These are phyloP conservation scores for Coriolopsis trogii DNA, from an alignment of 1,284 basidiomycete species.

Conservation along the genomic window DNA sequence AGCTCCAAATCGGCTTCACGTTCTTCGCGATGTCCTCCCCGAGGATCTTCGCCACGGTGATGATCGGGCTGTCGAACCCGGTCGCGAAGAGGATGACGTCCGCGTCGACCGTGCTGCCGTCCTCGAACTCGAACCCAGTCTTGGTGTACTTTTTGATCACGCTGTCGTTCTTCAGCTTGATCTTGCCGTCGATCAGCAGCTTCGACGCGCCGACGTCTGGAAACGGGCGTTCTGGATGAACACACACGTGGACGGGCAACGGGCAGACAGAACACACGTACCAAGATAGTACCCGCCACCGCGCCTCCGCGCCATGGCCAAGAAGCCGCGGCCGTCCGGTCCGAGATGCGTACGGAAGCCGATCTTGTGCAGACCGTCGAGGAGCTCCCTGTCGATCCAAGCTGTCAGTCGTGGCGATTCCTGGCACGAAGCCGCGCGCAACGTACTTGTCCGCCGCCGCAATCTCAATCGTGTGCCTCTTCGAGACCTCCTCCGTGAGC, in stretches of 20 bases:
- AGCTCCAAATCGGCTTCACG: constrained; percentile 54
- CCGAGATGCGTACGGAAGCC: constrained; percentile 66
- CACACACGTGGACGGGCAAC: background rate
- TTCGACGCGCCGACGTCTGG: constrained; percentile 66
- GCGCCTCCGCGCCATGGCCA: constrained; percentile 41
- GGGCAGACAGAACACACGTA: constrained; percentile 16
- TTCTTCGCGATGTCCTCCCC: constrained; percentile 50
- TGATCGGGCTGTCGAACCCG: constrained; percentile 48
- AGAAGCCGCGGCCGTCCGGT: constrained; percentile 54
- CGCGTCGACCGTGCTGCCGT: constrained; percentile 64
- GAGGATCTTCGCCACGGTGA: constrained; percentile 47
- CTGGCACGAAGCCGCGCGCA: background rate
- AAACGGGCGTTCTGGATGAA: background rate
- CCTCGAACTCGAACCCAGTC: constrained; percentile 61
- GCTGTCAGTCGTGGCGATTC: background rate
- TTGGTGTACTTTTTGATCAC: constrained; percentile 57
- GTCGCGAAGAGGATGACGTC: constrained; percentile 75
- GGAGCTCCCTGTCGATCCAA: constrained; percentile 43
- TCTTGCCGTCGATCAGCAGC: constrained; percentile 68
- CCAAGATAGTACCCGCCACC: constrained; percentile 50
- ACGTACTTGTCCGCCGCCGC: constrained; percentile 53
- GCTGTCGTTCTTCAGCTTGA: constrained; percentile 73
- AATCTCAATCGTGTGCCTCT: constrained; percentile 49
- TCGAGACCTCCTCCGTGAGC: constrained; percentile 46
- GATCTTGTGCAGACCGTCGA: constrained; percentile 56